These are phyloP conservation scores for Lyophyllum semitale DNA, from an alignment of 768 basidiomycete species.

Conservation along the genomic window DNA sequence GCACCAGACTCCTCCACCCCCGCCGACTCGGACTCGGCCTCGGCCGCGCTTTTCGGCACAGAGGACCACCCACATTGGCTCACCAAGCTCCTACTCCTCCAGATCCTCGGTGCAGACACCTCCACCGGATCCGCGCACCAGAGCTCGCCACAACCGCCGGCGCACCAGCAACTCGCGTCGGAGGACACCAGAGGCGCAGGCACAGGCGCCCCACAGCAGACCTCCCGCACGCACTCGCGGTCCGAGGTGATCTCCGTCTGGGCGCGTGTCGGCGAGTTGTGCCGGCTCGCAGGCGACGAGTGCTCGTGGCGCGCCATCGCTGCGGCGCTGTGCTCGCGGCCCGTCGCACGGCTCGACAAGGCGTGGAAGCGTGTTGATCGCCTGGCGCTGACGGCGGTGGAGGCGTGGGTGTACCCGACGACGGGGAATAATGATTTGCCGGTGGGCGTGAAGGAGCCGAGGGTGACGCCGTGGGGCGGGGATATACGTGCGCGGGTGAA, in stretches of 20 bases:
- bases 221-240: conserved; percentile 67
- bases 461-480: conserved; percentile 71
- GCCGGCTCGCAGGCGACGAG: conserved; percentile 73
- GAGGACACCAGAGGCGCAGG: conserved; percentile 29
- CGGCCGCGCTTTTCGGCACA: conserved; percentile 58
- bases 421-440: conserved; percentile 29
- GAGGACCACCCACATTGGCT: conserved; percentile 81
- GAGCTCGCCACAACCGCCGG: neutral
- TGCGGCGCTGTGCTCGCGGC: conserved; percentile 70
- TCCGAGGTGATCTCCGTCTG: conserved; percentile 75
- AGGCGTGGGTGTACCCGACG: conserved; percentile 62
- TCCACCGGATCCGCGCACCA: conserved; percentile 28
- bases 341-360: conserved; percentile 76
- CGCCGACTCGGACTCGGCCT: conserved; percentile 14
- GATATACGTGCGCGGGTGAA: conserved; percentile 49
- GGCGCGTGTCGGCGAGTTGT: conserved; percentile 73
- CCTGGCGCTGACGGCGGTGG: conserved; percentile 55
- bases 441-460: conserved; percentile 41
- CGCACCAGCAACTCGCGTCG: conserved; percentile 20
- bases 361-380: conserved; percentile 78
- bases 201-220: conserved; percentile 28
- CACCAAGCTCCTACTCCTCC: conserved; percentile 69
- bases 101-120: conserved; percentile 67
- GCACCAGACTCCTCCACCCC: conserved; percentile 6
- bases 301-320: conserved; percentile 77